Evolutionary conservation across 1,284 basidiomycete genomes (phyloP), one percentile per base, ranked within the genome.

Genomic region (Papiliotrema nemorosa): DNA sequence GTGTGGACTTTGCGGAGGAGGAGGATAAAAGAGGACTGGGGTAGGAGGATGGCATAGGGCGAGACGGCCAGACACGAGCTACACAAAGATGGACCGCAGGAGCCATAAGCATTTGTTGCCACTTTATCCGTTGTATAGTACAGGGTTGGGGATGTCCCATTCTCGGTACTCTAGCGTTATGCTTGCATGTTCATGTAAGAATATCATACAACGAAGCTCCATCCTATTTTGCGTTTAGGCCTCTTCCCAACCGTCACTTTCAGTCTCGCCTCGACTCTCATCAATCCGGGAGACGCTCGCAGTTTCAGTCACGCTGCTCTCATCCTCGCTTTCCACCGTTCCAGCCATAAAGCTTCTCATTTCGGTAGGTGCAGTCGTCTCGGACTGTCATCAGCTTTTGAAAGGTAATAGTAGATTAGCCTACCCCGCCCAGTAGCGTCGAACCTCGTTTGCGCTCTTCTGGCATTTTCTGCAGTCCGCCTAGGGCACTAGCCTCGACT

Each of bases 371-470:
- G 50, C 38, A 24, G 52, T 45, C 13, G 60, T 51, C 29, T 58
- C 55, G 33, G 50, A 53, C 53, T 27, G 48, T 38, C 51, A 31
- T 55, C 54, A 22, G 54, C 29, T n/a, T n/a, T n/a, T n/a, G n/a
- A n/a, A n/a, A n/a, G n/a, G n/a, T n/a, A n/a, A n/a, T n/a, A 59
- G 2, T 47, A 53, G 18, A 39, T 41, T 24, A 1, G 60, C 63
- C 55, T 37, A 63, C 63, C 12, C 62, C 62, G 12, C 63, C 63
- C 27, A 64, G 29, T 14, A 31, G 37, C 3, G 58, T 57, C 16
- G 57, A 54, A 21, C 44, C 47, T 29, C 58, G 33, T 41, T 57
- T 57, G 20, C 41, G 50, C 12, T 53, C 57, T 29, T 47, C 53
- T 2, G 58, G 57, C 24, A 59, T 53, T 43, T 39, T 47, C 37